phyloP scores from a whole-genome alignment of 2,329 filamentous ascomycete genomes.

The Colletotrichum nymphaeae region DNA sequence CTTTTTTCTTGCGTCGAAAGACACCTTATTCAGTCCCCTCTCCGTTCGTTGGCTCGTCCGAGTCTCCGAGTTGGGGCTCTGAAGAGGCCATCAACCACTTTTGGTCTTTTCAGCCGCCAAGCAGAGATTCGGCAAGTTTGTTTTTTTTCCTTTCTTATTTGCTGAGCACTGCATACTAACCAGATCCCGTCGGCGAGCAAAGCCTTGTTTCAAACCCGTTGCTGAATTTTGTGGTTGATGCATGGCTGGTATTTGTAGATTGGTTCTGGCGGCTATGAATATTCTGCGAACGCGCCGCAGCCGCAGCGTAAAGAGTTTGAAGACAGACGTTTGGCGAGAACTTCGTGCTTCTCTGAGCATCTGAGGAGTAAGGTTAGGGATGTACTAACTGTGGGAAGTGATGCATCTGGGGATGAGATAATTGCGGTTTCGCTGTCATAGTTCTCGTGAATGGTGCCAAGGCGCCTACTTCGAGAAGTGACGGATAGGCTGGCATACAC shows the following conservation, averaged over 20 bases:
- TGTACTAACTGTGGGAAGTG: too few relatives aligned
- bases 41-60: background rate
- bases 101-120: background rate
- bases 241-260: background rate
- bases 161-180: conserved; percentile 5
- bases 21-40: background rate
- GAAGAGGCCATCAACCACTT: background rate
- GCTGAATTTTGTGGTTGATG: background rate
- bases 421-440: too few relatives aligned
- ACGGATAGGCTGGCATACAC: too few relatives aligned
- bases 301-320: background rate
- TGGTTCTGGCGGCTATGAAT: background rate
- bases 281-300: background rate
- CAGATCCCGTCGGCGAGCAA: conserved; percentile 6
- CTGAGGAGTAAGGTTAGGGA: too few relatives aligned
- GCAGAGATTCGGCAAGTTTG: background rate
- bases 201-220: background rate
- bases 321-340: background rate
- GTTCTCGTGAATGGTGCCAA: too few relatives aligned
- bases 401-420: too few relatives aligned
- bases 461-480: too few relatives aligned
- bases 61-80: background rate
- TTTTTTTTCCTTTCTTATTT: background rate
- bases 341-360: background rate
- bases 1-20: conserved; percentile 1